Base-by-base conservation (phyloP, 352 stramenopile species). In the Phytophthora macrochlamydospora region DNA sequence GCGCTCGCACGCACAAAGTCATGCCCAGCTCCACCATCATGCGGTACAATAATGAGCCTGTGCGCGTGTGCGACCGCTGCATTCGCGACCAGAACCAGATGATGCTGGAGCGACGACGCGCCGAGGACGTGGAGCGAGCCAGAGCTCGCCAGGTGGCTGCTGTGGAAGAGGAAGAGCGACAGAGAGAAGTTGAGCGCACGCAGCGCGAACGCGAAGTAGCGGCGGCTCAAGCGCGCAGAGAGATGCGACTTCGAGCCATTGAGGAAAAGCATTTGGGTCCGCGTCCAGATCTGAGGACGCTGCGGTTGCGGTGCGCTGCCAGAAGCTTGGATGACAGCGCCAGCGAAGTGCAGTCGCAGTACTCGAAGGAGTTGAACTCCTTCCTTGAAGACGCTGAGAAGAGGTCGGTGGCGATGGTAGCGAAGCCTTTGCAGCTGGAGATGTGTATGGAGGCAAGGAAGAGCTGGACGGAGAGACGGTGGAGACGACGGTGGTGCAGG, bases 21-120 rank as follows among this genome's bases (percentile, higher is more conserved):
- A 82, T 93, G 73, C 81, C 85, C 30, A 78, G 71, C 55, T 66
- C 74, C 24, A 85, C 78, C n/a, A 77, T 91, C 43, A 61, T 86
- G 62, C 82, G 81, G 40, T 92, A 87, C 66, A 85, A 86, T 31
- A 93, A 94, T 65, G 87, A 95, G 50, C 79, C 85, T 35, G 78
- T 92, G 59, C 87, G 87, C 18, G 84, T 95, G 50, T 95, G 87
- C 68, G 87, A 95, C 68, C 67, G 79, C 32, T 95, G 87, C 56
- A 76, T 95, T 53, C 79, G 83, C 40, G 73, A 90, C 51, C 83
- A 95, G 72, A 90, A 85, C 57, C 79, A 89, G 63, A 81, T 90
- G 70, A 75, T 90, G 62, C 67, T 89, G 37, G 85, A 93, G 46
- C 82, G 84, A 30, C 81, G 81, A 29, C 83, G 87, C 24, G 67